These are phyloP conservation scores for Kodamaea fungicola DNA, from an alignment of 1,139 yeast genomes.

Conservation along the genomic window DNA sequence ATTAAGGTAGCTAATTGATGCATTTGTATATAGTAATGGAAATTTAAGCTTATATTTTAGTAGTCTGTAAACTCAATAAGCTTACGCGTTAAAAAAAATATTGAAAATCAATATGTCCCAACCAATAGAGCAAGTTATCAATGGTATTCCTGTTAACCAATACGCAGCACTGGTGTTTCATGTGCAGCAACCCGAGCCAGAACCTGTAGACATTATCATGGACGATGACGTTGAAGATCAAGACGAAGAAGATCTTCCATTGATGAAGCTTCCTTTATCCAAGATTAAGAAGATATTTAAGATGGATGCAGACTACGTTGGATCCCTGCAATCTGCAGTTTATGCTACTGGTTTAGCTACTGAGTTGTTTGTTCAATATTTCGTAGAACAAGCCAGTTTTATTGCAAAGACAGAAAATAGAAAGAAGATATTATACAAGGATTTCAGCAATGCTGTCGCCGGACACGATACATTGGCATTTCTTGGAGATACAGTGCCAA, in stretches of 20 bases:
- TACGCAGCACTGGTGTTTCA: no score
- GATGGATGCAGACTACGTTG: slow-evolving; percentile 76
- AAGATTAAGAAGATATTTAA: slow-evolving; percentile 82
- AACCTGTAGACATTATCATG: slow-evolving; percentile 8
- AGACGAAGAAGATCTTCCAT: slow-evolving; percentile 10
- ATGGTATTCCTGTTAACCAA: no score
- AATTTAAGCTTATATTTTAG: no score
- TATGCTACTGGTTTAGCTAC: slow-evolving; percentile 86
- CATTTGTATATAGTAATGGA: slow-evolving; percentile 1
- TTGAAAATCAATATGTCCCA: no score
- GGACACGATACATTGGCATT: slow-evolving; percentile 67
- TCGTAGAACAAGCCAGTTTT: slow-evolving; percentile 76
- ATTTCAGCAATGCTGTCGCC: slow-evolving; percentile 69
- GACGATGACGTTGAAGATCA: slow-evolving; percentile 18
- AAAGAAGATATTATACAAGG: slow-evolving; percentile 69
- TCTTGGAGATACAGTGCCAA: slow-evolving; percentile 66
- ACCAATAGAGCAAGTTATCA: no score
- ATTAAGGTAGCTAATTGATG: background rate
- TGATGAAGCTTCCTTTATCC: slow-evolving; percentile 57
- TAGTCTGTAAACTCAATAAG: no score
- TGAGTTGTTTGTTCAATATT: slow-evolving; percentile 74
- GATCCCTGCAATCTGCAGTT: slow-evolving; percentile 76
- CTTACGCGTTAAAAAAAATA: no score
- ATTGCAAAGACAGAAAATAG: slow-evolving; percentile 67
- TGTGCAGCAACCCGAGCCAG: no score